These are phyloP conservation scores for Pythium guiyangense DNA, from an alignment of 352 stramenopile species.

Conservation along the genomic window DNA sequence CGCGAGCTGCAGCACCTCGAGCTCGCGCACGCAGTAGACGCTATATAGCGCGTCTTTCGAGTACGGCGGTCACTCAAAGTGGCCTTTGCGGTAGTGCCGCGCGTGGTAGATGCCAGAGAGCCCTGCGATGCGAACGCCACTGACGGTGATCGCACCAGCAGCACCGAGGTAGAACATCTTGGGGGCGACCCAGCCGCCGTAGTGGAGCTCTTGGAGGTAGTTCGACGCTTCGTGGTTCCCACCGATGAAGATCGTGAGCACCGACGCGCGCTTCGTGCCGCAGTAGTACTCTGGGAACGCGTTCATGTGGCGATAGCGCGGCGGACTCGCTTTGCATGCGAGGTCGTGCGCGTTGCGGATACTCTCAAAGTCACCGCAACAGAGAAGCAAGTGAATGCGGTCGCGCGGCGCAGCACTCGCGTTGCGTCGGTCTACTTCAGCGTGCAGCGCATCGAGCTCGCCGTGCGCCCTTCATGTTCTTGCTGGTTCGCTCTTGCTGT, in stretches of 20 bases:
- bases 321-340: slow-evolving; percentile 79
- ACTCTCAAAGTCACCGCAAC: slow-evolving; percentile 95
- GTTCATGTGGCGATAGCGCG: slow-evolving; percentile 84
- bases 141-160: slow-evolving; percentile 78
- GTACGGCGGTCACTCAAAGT: slow-evolving; percentile 50
- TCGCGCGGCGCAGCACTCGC: slow-evolving; percentile 25
- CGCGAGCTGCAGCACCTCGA: slow-evolving; percentile 80
- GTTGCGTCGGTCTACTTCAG: slow-evolving; percentile 52
- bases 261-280: slow-evolving; percentile 75
- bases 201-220: slow-evolving; percentile 90
- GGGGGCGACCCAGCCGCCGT: slow-evolving; percentile 93
- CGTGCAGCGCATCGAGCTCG: slow-evolving; percentile 92
- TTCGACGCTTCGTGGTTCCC: slow-evolving; percentile 96
- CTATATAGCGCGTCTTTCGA: slow-evolving; percentile 45
- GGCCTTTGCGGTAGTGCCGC: slow-evolving; percentile 64
- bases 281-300: slow-evolving; percentile 92
- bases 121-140: slow-evolving; percentile 87
- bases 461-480: slow-evolving; percentile 70
- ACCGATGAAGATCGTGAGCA: slow-evolving; percentile 93
- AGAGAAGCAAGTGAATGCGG: slow-evolving; percentile 88
- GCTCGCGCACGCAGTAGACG: slow-evolving; percentile 88
- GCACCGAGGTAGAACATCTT: slow-evolving; percentile 96
- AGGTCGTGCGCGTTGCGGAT: slow-evolving; percentile 89
- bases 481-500: no score
- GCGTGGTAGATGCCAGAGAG: slow-evolving; percentile 93